Percentiles rank a stretch among this genome's conserved stretches.
Conservation (phyloP, 768 basidiomycete species). For the Panaeolus papilionaceus region DNA sequence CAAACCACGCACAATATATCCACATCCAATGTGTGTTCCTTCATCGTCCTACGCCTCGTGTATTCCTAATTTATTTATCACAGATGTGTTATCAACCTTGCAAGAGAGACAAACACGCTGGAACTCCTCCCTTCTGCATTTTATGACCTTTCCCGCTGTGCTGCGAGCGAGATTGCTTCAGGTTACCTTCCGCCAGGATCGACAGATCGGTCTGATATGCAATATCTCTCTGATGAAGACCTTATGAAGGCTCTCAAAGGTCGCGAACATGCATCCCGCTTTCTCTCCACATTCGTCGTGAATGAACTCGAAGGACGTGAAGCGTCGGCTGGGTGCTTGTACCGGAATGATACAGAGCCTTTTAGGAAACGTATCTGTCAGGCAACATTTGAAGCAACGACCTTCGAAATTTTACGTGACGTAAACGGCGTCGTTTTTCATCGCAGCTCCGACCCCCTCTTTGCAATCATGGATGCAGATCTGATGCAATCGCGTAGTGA, state of each 20-base stretch:
- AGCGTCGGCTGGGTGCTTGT: slow-evolving; percentile 54
- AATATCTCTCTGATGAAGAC: slow-evolving; percentile 57
- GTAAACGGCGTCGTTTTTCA: slow-evolving; percentile 72
- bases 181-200: slow-evolving; percentile 46
- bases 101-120: slow-evolving; percentile 57
- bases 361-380: slow-evolving; percentile 62
- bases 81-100: slow-evolving; percentile 73
- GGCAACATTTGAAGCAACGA: slow-evolving; percentile 74
- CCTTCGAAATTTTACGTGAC: slow-evolving; percentile 77
- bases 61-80: slow-evolving; percentile 2
- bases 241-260: slow-evolving; percentile 68
- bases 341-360: slow-evolving; percentile 53
- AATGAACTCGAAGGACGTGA: slow-evolving; percentile 73
- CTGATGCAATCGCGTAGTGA: slow-evolving; percentile 68
- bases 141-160: slow-evolving; percentile 78
- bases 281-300: slow-evolving; percentile 78
- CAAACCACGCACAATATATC: slow-evolving; percentile 57
- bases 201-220: slow-evolving; percentile 35
- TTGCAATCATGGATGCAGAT: slow-evolving; percentile 71
- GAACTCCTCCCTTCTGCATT: slow-evolving; percentile 77
- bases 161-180: slow-evolving; percentile 63
- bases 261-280: slow-evolving; percentile 75
- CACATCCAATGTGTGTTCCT: slow-evolving; percentile 71
- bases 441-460: slow-evolving; percentile 72
- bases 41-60: slow-evolving; percentile 17